phyloP scores from a whole-genome alignment of 2,329 filamentous ascomycete genomes.

The Penicillium palitans region DNA sequence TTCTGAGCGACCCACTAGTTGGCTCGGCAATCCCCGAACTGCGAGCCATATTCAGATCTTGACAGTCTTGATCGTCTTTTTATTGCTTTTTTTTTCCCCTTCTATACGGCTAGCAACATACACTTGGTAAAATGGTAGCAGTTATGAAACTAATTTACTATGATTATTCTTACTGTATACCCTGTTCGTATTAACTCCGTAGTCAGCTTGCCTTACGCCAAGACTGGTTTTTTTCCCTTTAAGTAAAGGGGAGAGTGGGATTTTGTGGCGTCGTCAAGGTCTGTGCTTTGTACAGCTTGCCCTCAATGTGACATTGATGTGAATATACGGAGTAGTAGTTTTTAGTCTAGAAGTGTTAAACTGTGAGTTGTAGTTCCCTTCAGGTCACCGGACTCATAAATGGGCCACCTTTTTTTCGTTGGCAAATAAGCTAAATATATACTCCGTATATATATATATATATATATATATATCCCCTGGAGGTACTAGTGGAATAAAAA shows the following conservation, averaged over 20 bases:
- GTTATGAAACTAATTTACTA: background rate
- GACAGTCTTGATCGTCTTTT: background rate
- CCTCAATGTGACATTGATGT: slow-evolving; percentile 8
- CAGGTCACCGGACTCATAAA: background rate
- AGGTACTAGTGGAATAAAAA: background rate
- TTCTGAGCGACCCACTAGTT: background rate
- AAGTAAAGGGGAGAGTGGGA: background rate
- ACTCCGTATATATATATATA: no score
- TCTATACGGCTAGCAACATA: no score
- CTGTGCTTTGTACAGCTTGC: slow-evolving; percentile 8
- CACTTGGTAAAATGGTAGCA: background rate
- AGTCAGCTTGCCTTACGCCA: slow-evolving; percentile 4
- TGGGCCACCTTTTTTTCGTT: background rate
- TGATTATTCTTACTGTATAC: background rate
- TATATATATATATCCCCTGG: no score
- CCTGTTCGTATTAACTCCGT: background rate
- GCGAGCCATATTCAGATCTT: background rate
- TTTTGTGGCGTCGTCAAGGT: slow-evolving; percentile 6
- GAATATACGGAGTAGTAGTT: background rate
- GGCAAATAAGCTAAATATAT: no score
- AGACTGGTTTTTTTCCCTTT: background rate
- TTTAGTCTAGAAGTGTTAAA: background rate
- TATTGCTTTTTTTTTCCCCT: background rate
- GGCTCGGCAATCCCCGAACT: slow-evolving; percentile 5
- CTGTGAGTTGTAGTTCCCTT: background rate